Evolutionary conservation across 768 basidiomycete species (phyloP), one percentile per base, ranked within the genome.

Genomic region (Mycena capillaripes): DNA sequence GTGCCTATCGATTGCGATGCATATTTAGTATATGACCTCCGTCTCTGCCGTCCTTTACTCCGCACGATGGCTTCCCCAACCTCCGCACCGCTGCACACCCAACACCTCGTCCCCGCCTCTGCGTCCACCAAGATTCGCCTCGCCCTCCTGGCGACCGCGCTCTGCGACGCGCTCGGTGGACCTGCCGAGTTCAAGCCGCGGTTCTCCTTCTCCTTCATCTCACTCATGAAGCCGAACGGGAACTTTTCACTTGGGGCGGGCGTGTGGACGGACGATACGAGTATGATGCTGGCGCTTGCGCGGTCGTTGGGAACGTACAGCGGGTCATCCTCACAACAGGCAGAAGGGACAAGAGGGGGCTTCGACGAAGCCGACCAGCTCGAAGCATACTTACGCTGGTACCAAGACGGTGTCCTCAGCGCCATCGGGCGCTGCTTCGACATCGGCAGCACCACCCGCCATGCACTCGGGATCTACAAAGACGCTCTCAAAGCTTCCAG

Each of bases 201-300:
- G 17, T 85, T 82, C 69, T 75, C 81, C 21, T 86, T 86, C 78
- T 75, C 80, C 17, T 77, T 84, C 48, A 72, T 86, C 61, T 79
- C 78, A 19, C 67, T 76, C 19, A 86, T 86, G 84, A 74, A 75
- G 10, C 82, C 82, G 19, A 87, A 86, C 74, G 36, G 76, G 2
- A 84, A 81, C 55, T 87, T 86, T 71, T 55, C 64, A 21, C 77
- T 84, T 16, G 78, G 78, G 0, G 75, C 82, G 9, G 86, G 86
- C 6, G 80, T 83, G 30, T 88, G 86, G 86, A 86, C 86, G 10
- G 86, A 87, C 77, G 86, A 87, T 71, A 87, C 86, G 1, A 85
- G 84, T 42, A 86, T 85, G 85, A 82, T 81, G 25, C 82, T 88
- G 16, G 86, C 85, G 65, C 80, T 88, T 23, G 85, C 86, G 11